A percentile compares a stretch with the other conserved stretches of the same genome.
phyloP scores from a whole-genome alignment of 805 yeast species.

The Spathaspora gorwiae region DNA sequence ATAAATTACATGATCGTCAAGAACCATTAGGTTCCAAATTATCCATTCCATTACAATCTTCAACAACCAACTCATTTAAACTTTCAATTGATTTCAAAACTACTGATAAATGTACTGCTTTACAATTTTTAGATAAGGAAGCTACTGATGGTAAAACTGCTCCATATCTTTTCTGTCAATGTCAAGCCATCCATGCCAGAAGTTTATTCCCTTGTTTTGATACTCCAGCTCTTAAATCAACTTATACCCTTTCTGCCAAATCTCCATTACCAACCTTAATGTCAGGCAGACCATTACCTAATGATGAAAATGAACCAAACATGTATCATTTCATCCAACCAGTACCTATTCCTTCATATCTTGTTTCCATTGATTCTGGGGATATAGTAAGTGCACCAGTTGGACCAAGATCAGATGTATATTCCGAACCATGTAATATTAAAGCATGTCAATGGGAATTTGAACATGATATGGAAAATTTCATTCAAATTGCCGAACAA shows the following conservation, averaged over 20 bases:
- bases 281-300: conserved; percentile 53
- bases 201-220: conserved; percentile 86
- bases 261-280: conserved; percentile 70
- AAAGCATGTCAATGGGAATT: conserved; percentile 75
- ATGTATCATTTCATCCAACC: conserved; percentile 52
- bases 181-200: conserved; percentile 90
- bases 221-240: conserved; percentile 78
- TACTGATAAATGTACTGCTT: conserved; percentile 72
- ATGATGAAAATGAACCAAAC: conserved; percentile 6
- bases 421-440: conserved; percentile 68
- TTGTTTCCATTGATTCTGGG: conserved; percentile 83
- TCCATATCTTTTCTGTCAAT: conserved; percentile 79
- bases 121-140: conserved; percentile 75
- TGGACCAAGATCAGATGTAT: conserved; percentile 85
- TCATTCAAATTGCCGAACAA: conserved; percentile 72
- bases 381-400: conserved; percentile 60
- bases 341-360: conserved; percentile 81
- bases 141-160: conserved; percentile 68
- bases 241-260: conserved; percentile 51
- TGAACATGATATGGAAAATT: conserved; percentile 72
- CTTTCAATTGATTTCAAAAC: conserved; percentile 54
- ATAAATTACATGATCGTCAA: conserved; percentile 32
- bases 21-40: conserved; percentile 54
- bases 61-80: not conserved
- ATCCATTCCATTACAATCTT: conserved; percentile 4